Base-by-base conservation (phyloP, 306 rosid genomes). In the Gastrolobium bilobum region DNA sequence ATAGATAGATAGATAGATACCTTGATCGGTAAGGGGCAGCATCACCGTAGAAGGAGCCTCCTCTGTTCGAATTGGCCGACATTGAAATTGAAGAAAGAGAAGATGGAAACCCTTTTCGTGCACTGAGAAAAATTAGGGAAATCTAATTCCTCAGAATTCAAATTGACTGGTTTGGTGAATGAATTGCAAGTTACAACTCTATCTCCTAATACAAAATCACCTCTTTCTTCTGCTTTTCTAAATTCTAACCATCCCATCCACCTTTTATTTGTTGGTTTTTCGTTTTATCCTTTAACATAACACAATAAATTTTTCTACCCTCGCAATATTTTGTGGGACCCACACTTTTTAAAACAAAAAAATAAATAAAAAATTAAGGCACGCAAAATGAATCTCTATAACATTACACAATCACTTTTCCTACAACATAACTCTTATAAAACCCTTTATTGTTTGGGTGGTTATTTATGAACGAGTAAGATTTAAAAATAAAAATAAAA, bases 1-100 rank as follows among this genome's bases (percentile, higher is more conserved):
- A 7, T 2, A 43, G 39, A 75, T 38, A 53, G 33, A 3, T 44
- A 47, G 35, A 50, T 3, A 57, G 34, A 9, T 30, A 90, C 98
- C 97, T 89, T 58, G 98, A 93, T 67, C 92, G 87, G 53, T 35
- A 91, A 26, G 89, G 90, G 42, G 89, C 94, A 42, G 88, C 93
- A 8, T 73, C 85, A 35, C 93, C 91, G 66, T 84, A 84, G 42
- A 44, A 81, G 33, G 89, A 79, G 7, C 81, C 85, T 2, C 87
- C 87, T 38, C 90, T 81, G 64, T 64, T 77, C 48, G 90, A 86
- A 84, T 82, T 88, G 54, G 82, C 10, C 2, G 97, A 88, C 98
- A 93, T 93, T 47, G 59, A 73, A 82, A 81, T 40, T 29, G 79
- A 37, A 82, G 72, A n/a, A 52, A 52, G 20, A 37, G 33, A 35